Evolutionary conservation across 2,329 filamentous ascomycete genomes (phyloP), one percentile per base, ranked within the genome.

Genomic region (Arachnomyces sp.): DNA sequence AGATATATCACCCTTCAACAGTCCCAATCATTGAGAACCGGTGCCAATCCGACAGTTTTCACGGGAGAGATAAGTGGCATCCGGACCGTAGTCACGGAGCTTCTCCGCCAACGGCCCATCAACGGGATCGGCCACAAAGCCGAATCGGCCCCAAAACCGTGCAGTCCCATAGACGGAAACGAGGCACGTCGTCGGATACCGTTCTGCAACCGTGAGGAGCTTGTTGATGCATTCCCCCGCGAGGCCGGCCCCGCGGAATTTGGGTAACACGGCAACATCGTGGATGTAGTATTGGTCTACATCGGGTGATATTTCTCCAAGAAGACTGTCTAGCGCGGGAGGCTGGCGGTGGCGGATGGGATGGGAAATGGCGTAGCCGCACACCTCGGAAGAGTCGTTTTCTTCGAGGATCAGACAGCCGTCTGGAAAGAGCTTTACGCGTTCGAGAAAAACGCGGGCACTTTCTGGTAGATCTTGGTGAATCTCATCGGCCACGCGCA

Each of bases 231-330:
- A 46, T 11, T 50, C 42, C 1, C 37, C 38, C 4, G 59, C 61
- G 7, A 46, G 43, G 1, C 60, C 58, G 2, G 34, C 39, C 1
- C 58, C 56, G 8, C 60, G 56, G 3, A 51, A 43, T 12, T 29
- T 34, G 1, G 53, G 53, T 7, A 60, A 41, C 28, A 66, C 44
- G 14, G 54, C 60, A 4, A 66, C 36, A 40, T 65, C 61, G 44
- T 65, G 62, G 13, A 66, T 57, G 43, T 65, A 65, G 37, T 60
- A 64, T 45, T 61, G 56, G 39, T 61, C 51, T 13, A 57, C 59
- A 5, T 57, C 49, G 1, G 37, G 18, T 2, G 54, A 18, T 15
- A 64, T 57, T 25, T 44, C 39, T 2, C 52, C 52, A 2, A 65
- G 51, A 12, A 57, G 34, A n/a, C 32, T 50, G 43, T 62, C 47